Conservation (phyloP, 139 green algal species). For the Haematococcus lacustris region DNA sequence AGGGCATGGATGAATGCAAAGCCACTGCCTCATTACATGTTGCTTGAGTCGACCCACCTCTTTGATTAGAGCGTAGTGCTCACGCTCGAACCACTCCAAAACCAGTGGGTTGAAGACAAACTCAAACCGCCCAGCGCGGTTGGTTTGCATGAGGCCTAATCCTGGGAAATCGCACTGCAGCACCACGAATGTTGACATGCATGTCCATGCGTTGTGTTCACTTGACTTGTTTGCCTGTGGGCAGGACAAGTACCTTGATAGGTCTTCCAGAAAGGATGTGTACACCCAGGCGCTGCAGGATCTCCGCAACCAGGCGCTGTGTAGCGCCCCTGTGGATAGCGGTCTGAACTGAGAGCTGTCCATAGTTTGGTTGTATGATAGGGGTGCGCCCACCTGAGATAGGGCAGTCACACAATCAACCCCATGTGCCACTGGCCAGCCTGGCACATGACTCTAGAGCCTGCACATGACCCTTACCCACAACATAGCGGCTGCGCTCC, state of each 20-base stretch:
- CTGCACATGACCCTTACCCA: too few relatives aligned
- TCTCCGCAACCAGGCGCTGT: slow-evolving; percentile 39
- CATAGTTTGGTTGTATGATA: slow-evolving; percentile 44
- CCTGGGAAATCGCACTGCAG: slow-evolving; percentile 36
- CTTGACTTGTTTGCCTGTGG: background rate
- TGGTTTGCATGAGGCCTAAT: slow-evolving; percentile 37
- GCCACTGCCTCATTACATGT: background rate
- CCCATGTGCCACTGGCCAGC: background rate
- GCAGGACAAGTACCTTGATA: background rate
- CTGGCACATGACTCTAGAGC: too few relatives aligned
- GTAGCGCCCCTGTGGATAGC: slow-evolving; percentile 29
- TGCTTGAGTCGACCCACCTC: slow-evolving; percentile 21
- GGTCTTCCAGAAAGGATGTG: slow-evolving; percentile 36
- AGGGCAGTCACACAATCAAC: too few relatives aligned
- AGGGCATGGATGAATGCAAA: background rate
- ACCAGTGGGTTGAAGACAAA: slow-evolving; percentile 44
- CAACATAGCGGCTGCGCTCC: slow-evolving; percentile 30
- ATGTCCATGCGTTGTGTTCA: background rate
- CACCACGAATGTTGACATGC: background rate
- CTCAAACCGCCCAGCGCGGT: slow-evolving; percentile 35
- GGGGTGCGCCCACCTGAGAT: slow-evolving; percentile 32
- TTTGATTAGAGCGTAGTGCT: slow-evolving; percentile 23
- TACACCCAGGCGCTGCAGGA: slow-evolving; percentile 38
- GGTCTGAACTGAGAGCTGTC: slow-evolving; percentile 26
- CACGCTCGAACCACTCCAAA: slow-evolving; percentile 38